A percentile compares a stretch with the other conserved stretches of the same genome.
phyloP scores from a whole-genome alignment of 2,329 filamentous ascomycete species.

The Blastomyces gilchristii region DNA sequence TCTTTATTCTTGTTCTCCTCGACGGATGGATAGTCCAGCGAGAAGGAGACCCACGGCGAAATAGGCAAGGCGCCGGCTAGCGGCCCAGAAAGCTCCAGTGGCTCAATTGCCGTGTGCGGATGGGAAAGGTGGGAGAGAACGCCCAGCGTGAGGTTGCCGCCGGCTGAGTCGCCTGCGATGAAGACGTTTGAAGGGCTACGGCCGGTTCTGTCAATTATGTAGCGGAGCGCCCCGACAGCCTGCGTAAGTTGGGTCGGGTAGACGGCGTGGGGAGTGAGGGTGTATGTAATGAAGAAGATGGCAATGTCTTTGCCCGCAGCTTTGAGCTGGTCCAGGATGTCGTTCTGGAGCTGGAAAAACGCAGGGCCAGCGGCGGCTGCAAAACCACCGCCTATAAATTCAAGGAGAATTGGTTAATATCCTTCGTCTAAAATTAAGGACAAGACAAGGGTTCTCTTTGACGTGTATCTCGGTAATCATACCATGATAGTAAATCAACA shows the following conservation, averaged over 20 bases:
- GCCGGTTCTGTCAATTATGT: slow-evolving; percentile 28
- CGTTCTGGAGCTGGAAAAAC: slow-evolving; percentile 41
- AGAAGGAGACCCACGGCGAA: slow-evolving; percentile 49
- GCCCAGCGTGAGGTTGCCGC: slow-evolving; percentile 33
- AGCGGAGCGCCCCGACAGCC: slow-evolving; percentile 32
- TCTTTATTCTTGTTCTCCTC: slow-evolving; percentile 43
- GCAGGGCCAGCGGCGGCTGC: slow-evolving; percentile 38
- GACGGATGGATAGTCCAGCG: slow-evolving; percentile 35
- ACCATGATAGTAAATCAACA: slow-evolving; percentile 33
- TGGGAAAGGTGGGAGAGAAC: slow-evolving; percentile 39
- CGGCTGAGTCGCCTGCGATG: slow-evolving; percentile 38
- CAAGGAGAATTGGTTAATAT: not conserved
- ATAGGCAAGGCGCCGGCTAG: slow-evolving; percentile 46
- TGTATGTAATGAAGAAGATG: slow-evolving; percentile 48
- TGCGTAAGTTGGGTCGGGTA: slow-evolving; percentile 38
- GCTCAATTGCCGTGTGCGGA: slow-evolving; percentile 44
- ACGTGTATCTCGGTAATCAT: slow-evolving; percentile 1
- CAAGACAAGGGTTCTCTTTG: not conserved
- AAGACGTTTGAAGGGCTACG: slow-evolving; percentile 29
- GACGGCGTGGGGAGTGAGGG: slow-evolving; percentile 39
- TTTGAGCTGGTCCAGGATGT: slow-evolving; percentile 36
- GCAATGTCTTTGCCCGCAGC: slow-evolving; percentile 37
- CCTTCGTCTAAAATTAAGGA: not conserved
- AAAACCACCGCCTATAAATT: slow-evolving; percentile 45
- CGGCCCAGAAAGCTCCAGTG: slow-evolving; percentile 32